Conservation (phyloP, 495 filamentous ascomycete genomes). For the Penicillium argentinense region DNA sequence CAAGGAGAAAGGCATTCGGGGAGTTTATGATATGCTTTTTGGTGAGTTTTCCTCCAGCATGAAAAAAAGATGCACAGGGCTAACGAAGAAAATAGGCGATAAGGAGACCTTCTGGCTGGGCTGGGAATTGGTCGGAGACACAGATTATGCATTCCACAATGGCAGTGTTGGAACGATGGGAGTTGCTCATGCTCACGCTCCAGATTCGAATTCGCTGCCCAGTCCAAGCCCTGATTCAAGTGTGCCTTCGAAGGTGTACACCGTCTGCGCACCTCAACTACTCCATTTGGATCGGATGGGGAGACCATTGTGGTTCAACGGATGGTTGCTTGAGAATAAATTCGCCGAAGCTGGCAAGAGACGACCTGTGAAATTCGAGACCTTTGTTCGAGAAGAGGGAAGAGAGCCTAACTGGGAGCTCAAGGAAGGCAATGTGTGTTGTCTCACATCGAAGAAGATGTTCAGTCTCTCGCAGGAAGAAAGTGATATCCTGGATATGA, state of each 20-base stretch:
- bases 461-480: not conserved
- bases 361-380: slow-evolving; percentile 11
- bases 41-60: slow-evolving; percentile 13
- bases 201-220: not conserved
- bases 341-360: slow-evolving; percentile 9
- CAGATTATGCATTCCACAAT: slow-evolving; percentile 24
- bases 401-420: not conserved
- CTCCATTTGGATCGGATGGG: slow-evolving; percentile 24
- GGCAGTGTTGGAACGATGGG: slow-evolving; percentile 23
- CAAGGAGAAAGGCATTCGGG: slow-evolving; percentile 4
- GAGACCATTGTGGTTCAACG: slow-evolving; percentile 34
- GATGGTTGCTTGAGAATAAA: slow-evolving; percentile 28
- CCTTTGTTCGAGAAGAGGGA: slow-evolving; percentile 13
- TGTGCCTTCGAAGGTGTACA: slow-evolving; percentile 4
- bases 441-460: not conserved
- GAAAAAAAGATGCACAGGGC: not conserved
- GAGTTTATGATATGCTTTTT: slow-evolving; percentile 30
- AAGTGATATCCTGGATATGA: not conserved
- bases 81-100: slow-evolving; percentile 16
- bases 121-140: slow-evolving; percentile 24
- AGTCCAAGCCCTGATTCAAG: not conserved
- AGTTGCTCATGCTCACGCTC: not conserved
- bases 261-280: slow-evolving; percentile 27
- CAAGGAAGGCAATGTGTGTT: not conserved
- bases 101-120: slow-evolving; percentile 33